Base-by-base conservation (phyloP, 208 protist genomes). In the Leishmania braziliensis region DNA sequence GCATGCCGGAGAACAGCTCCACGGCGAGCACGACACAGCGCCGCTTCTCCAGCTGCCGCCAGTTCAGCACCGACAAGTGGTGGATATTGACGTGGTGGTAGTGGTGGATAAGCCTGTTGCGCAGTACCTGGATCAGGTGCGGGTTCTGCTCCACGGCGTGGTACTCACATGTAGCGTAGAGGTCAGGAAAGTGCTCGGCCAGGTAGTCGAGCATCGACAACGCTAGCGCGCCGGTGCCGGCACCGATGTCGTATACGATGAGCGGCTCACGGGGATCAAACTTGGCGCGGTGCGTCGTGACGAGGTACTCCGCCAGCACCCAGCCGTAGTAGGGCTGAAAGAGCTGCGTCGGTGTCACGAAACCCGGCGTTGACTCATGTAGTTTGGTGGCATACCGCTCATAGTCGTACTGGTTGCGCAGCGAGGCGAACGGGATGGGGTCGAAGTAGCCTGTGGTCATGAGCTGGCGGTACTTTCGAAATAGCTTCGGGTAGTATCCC, bases 251-350 rank as follows among this genome's bases (percentile, higher is more conserved):
- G 85, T 98, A 98, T 46, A 98, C 88, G 39, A 97, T 82, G 51
- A 98, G 89, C 16, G 95, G 95, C 81, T 96, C 94, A 4, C 92
- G 89, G 18, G 92, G 91, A 74, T 96, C 92, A 80, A 96, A 95
- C 87, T 96, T 96, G 16, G 88, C 87, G 54, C 92, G 85, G 82
- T 90, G 79, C 26, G 90, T 93, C n/a, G 91, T 93, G 5, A 97
- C 87, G 16, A 98, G 75, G 81, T 98, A 97, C 75, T 98, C 93
- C 3, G 92, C 93, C 48, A 98, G 66, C 26, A 96, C 93, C 90
- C 91, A 96, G 33, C 92, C 95, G 78, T 97, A 98, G 86, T 93
- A 93, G 51, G 95, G 93, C 83, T 96, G 92, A 75, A 97, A 97
- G 18, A 97, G 75, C 88, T 97, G 93, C 71, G 94, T 93, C 29